These are phyloP conservation scores for Lentinula guzmanii DNA, from an alignment of 768 basidiomycete genomes.

Conservation along the genomic window DNA sequence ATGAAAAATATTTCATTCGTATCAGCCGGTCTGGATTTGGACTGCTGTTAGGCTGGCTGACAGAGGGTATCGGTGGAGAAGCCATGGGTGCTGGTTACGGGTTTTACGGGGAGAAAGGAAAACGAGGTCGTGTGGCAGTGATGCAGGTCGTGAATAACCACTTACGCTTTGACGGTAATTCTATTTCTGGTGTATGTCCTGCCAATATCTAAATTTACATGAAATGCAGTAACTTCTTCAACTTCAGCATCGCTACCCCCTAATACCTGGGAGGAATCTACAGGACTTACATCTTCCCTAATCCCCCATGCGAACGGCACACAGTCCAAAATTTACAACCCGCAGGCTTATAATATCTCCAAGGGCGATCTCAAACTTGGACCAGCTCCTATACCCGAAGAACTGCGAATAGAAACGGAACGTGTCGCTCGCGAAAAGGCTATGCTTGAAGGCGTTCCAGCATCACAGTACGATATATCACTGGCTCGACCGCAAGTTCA, in stretches of 20 bases:
- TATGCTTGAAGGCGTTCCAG: conserved; percentile 64
- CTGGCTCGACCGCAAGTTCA: conserved; percentile 41
- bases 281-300: conserved; percentile 75
- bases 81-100: conserved; percentile 75
- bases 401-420: conserved; percentile 75
- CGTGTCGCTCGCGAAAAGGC: conserved; percentile 78
- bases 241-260: conserved; percentile 58
- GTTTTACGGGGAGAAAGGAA: conserved; percentile 75
- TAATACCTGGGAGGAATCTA: conserved; percentile 79
- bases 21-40: conserved; percentile 92
- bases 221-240: conserved; percentile 56
- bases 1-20: conserved; percentile 84
- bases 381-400: conserved; percentile 70
- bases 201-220: conserved; percentile 14
- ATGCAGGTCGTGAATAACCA: conserved; percentile 95
- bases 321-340: conserved; percentile 46
- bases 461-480: conserved; percentile 60
- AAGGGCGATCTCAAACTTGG: conserved; percentile 84
- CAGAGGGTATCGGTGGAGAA: conserved; percentile 86
- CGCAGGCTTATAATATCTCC: conserved; percentile 69
- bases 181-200: conserved; percentile 4
- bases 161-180: conserved; percentile 81
- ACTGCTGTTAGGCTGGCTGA: conserved; percentile 92
- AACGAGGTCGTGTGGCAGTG: conserved; percentile 81
- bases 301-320: conserved; percentile 57